These are phyloP conservation scores for Candida parachauliodes DNA, from an alignment of 805 yeast genomes.

Conservation along the genomic window DNA sequence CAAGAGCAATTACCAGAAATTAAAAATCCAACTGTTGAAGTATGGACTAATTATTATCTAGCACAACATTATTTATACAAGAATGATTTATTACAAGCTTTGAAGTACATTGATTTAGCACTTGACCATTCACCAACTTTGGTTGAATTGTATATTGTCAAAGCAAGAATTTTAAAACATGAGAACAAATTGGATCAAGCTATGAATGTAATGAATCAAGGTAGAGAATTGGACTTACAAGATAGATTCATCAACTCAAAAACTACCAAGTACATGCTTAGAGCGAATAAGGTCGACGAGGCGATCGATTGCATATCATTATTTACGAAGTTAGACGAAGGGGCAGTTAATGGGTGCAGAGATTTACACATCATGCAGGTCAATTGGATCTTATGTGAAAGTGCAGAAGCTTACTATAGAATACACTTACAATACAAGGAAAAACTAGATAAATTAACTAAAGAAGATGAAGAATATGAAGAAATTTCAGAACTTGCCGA, in stretches of 20 bases:
- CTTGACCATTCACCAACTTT: constrained; percentile 74
- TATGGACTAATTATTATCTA: constrained; percentile 76
- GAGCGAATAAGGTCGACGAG: constrained; percentile 70
- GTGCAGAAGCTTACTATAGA: constrained; percentile 78
- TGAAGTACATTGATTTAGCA: constrained; percentile 56
- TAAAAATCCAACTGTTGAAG: constrained; percentile 41
- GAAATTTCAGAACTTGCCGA: constrained; percentile 42
- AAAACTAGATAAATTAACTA: constrained; percentile 14
- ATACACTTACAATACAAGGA: constrained; percentile 34
- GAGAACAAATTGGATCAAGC: constrained; percentile 62
- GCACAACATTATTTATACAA: constrained; percentile 70
- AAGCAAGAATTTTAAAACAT: constrained; percentile 78
- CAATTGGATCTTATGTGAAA: constrained; percentile 82
- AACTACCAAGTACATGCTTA: constrained; percentile 74
- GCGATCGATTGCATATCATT: constrained; percentile 72
- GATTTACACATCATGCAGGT: constrained; percentile 89
- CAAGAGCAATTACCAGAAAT: constrained; percentile 21
- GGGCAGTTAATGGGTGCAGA: constrained; percentile 75
- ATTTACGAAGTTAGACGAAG: constrained; percentile 78
- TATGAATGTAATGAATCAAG: constrained; percentile 60
- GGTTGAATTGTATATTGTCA: constrained; percentile 75
- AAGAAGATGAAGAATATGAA: constrained; percentile 23
- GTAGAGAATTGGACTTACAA: constrained; percentile 74
- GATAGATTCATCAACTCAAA: constrained; percentile 91
- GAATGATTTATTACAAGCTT: constrained; percentile 53